Percentiles rank a stretch among this genome's conserved stretches.
phyloP scores from a whole-genome alignment of 306 rosid genomes.

The Rosa rugosa region DNA sequence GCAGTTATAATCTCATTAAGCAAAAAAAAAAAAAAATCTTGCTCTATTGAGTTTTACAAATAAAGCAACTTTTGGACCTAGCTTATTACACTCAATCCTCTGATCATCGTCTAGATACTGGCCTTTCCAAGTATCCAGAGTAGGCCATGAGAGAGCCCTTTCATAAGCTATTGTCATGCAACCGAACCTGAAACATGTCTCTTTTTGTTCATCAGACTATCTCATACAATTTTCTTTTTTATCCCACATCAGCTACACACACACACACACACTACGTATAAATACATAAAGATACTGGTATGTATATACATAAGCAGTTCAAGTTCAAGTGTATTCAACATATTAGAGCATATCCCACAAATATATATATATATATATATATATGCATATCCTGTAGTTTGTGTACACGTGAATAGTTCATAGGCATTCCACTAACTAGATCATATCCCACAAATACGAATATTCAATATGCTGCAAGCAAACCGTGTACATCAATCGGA shows the following conservation, averaged over 20 bases:
- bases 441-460: not conserved
- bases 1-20: not conserved
- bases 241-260: not conserved
- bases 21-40: not conserved
- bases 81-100: not conserved
- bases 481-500: not conserved
- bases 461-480: not conserved
- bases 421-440: too few species aligned
- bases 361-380: not conserved
- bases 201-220: not conserved
- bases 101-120: not conserved
- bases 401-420: not conserved
- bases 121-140: not conserved
- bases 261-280: too few species aligned
- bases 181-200: not conserved
- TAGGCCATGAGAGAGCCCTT: not conserved
- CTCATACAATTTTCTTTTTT: too few species aligned
- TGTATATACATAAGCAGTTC: not conserved
- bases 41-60: not conserved
- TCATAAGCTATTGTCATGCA: not conserved
- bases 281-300: not conserved
- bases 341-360: not conserved
- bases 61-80: not conserved
- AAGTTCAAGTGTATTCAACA: not conserved
- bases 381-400: not conserved